Evolutionary conservation across 305 asterid genomes (phyloP).

Genomic region (Solanum chacoense): DNA sequence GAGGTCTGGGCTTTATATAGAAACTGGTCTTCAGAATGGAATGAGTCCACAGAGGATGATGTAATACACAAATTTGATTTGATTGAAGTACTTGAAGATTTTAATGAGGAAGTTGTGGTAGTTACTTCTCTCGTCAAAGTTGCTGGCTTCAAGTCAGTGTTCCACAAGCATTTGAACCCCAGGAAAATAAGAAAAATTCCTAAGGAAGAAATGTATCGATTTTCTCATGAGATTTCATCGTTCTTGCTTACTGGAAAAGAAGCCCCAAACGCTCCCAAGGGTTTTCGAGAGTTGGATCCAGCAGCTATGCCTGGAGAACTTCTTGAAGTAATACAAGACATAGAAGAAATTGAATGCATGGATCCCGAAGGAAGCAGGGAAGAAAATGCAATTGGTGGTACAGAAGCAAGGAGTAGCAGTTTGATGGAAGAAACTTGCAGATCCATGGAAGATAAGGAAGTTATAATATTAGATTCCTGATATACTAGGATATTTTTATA

Average conservation of each 20-base stretch:
- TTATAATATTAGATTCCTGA: neutral
- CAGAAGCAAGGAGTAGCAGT: neutral
- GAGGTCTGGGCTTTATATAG: constrained; percentile 74
- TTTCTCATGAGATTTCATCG: constrained; percentile 13
- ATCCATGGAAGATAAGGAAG: neutral
- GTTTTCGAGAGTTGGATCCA: constrained; percentile 16
- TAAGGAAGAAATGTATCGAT: constrained; percentile 8
- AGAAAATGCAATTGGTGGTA: constrained; percentile 1
- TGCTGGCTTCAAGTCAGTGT: constrained; percentile 52
- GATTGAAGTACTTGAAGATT: constrained; percentile 57
- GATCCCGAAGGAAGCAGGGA: neutral
- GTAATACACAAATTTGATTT: constrained; percentile 6
- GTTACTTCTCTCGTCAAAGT: constrained; percentile 55
- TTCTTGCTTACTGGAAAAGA: constrained; percentile 9
- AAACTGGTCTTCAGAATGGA: constrained; percentile 67
- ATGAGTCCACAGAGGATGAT: constrained; percentile 11
- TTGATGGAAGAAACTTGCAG: neutral
- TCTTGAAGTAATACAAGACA: constrained; percentile 7
- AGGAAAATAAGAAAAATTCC: constrained; percentile 17
- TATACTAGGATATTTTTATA: neutral
- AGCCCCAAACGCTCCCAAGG: constrained; percentile 10
- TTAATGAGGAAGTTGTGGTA: constrained; percentile 49
- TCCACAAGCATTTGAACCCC: constrained; percentile 46
- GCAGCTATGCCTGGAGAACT: constrained; percentile 11
- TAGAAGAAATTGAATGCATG: constrained; percentile 1